Base-by-base conservation (phyloP, 2,329 filamentous ascomycete species). In the Coleophoma cylindrospora region DNA sequence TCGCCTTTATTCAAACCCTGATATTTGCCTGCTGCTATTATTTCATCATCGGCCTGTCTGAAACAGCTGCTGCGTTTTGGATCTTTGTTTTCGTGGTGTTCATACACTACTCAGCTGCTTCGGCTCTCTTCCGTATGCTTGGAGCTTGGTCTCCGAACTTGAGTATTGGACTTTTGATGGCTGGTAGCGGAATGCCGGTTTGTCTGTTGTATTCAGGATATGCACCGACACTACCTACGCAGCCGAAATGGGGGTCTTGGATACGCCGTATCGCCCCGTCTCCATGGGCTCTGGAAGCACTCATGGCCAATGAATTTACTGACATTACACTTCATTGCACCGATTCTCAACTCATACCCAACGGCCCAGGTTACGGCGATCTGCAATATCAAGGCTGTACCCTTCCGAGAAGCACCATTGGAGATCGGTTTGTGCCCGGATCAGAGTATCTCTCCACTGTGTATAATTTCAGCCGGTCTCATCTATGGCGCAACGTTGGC, bases 271-370 rank as follows among this genome's bases (percentile, higher is more conserved):
- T 54, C 7, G 47, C 53, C 45, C 53, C 53, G 1, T 76, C 94
- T 14, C 81, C 80, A 1, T 94, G 92, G 55, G 81, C 82, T 0
- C 94, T 94, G 61, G 88, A 94, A 65, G 73, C 83, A 0, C 74
- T 94, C 21, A 85, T 91, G 76, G 78, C 88, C 56, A 94, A 94
- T 68, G 90, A 95, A 66, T 95, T 95, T 34, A 41, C 34, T 27
- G 47, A 41, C 15, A 32, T 48, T 17, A 13, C 33, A 7, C 40
- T 54, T 36, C 45, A 51, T 11, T 55, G 53, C 40, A 34, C 38
- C 10, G 14, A n/a, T 15, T 53, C 78, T 5, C 11, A 32, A 19
- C 50, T 47, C 17, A 48, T 55, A 3, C 53, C 10, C 8, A 51
- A 44, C 21, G 51, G 50, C 1, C 53, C 51, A n/a, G 12, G n/a